Conservation (phyloP, 441 rosid species). For the Manihot esculenta region DNA sequence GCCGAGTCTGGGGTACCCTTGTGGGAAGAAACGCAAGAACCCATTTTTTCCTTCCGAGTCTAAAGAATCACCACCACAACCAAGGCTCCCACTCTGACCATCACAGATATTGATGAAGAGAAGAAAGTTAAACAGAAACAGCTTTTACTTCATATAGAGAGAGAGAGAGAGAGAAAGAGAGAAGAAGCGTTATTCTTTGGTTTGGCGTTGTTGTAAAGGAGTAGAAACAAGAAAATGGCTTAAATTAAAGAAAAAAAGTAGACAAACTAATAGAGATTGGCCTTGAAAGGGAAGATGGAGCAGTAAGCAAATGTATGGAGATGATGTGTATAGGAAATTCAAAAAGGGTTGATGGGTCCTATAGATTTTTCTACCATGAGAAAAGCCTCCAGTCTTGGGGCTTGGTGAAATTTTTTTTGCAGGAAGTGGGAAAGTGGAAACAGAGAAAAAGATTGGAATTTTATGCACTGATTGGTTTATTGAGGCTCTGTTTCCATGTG, state of each 20-base stretch:
- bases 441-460: not conserved
- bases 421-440: not conserved
- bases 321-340: not conserved
- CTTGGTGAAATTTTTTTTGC: not conserved
- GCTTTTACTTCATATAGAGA: not conserved
- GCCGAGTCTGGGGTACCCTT: conserved; percentile 38
- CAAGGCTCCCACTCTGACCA: conserved; percentile 2
- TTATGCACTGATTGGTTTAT: not conserved
- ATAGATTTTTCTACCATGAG: not conserved
- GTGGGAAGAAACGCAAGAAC: conserved; percentile 58
- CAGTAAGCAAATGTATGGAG: not conserved
- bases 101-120: conserved; percentile 2
- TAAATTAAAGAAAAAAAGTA: not conserved
- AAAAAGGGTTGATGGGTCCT: not conserved
- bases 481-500: conserved; percentile 2
- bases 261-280: conserved; percentile 17
- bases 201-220: conserved; percentile 29
- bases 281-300: conserved; percentile 27
- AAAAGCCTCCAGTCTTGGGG: not conserved
- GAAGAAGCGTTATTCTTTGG: conserved; percentile 7
- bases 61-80: not conserved
- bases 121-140: not conserved
- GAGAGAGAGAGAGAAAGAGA: conserved; percentile 19
- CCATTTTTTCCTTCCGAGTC: conserved; percentile 39
- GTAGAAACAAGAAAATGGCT: conserved; percentile 5